Conservation (phyloP, 768 basidiomycete species). For the Pulveroboletus sp. region DNA sequence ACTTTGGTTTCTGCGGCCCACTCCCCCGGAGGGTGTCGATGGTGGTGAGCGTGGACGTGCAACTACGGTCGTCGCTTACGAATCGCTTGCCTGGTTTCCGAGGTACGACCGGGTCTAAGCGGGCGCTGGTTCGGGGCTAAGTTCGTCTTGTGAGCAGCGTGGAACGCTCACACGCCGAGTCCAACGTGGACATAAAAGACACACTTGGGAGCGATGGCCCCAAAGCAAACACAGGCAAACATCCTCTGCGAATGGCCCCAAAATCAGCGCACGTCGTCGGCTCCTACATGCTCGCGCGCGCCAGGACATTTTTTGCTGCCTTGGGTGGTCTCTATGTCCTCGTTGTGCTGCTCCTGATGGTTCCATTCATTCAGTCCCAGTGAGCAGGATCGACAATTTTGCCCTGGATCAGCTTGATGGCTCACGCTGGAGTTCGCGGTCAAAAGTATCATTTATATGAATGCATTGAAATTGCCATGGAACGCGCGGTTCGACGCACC, state of each 20-base stretch:
- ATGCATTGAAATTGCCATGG: constrained; percentile 60
- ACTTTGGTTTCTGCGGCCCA: too few species aligned
- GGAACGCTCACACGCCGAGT: too few species aligned
- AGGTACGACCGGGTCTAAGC: too few species aligned
- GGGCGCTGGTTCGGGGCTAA: too few species aligned
- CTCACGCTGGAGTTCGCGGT: constrained; percentile 18
- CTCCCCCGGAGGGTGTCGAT: too few species aligned
- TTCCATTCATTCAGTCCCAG: constrained; percentile 70
- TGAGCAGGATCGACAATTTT: constrained; percentile 33
- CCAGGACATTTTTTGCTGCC: constrained; percentile 33
- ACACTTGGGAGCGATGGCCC: not conserved
- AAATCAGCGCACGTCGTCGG: constrained; percentile 3
- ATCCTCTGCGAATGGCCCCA: constrained; percentile 11
- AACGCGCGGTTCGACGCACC: constrained; percentile 62
- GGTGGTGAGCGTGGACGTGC: too few species aligned
- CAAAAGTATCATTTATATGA: constrained; percentile 55
- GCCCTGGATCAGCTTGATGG: constrained; percentile 12
- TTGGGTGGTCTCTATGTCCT: constrained; percentile 51
- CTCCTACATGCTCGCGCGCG: constrained; percentile 20
- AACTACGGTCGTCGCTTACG: too few species aligned
- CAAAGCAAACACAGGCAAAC: constrained; percentile 16
- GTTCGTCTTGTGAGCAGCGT: too few species aligned
- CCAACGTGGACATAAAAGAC: not conserved
- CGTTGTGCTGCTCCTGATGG: constrained; percentile 47
- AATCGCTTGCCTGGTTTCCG: too few species aligned